Percentiles rank a stretch among this genome's conserved stretches.
Conservation (phyloP, 2,329 filamentous ascomycete genomes). For the Trichoderma simmonsii region DNA sequence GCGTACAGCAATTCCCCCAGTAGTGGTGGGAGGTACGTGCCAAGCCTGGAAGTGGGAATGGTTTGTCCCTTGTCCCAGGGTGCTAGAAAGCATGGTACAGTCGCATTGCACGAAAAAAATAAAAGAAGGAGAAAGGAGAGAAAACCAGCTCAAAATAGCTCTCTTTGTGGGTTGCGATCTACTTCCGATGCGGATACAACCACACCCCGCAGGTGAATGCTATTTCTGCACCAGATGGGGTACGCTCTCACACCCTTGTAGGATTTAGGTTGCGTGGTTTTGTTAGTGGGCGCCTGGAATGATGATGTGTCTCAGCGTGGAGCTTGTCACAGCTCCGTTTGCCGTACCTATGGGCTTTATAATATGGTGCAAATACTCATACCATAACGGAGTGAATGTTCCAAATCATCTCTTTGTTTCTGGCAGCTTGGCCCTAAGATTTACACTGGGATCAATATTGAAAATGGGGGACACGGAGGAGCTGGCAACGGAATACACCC, state of each 20-base stretch:
- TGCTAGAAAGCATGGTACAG: neutral
- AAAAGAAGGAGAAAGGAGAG: neutral
- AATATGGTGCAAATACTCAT: neutral
- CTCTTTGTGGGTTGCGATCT: neutral
- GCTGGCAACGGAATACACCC: neutral
- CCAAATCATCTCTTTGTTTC: neutral
- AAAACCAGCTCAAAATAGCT: neutral
- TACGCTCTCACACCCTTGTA: neutral
- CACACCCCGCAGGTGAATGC: neutral
- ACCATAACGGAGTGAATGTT: neutral
- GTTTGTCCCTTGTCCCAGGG: neutral
- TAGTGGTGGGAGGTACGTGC: neutral
- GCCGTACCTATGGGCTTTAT: neutral
- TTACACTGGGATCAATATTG: neutral
- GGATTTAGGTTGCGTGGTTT: neutral
- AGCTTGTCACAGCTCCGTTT: neutral
- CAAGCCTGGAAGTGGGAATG: neutral
- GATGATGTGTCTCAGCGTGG: neutral
- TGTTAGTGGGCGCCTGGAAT: neutral
- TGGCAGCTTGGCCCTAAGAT: neutral
- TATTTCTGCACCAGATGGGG: neutral
- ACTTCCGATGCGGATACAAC: neutral
- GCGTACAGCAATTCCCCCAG: neutral
- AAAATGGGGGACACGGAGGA: neutral
- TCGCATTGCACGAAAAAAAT: neutral